Percentiles rank a stretch among this genome's conserved stretches.
Conservation (phyloP, 1,284 basidiomycete genomes). For the Cryptococcus amylolentus region DNA sequence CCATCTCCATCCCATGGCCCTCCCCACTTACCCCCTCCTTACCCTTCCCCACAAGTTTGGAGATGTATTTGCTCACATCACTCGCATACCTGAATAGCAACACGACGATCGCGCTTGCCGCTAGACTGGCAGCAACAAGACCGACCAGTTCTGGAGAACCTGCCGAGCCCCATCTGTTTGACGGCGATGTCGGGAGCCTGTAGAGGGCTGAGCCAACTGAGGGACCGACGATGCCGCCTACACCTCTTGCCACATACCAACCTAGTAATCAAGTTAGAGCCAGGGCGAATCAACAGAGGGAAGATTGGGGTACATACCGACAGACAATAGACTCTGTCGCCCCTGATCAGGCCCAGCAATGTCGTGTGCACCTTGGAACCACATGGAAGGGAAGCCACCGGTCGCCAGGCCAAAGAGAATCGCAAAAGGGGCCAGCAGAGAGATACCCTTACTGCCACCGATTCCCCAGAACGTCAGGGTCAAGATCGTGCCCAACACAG, state of each 20-base stretch:
- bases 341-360: slow-evolving; percentile 23
- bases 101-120: slow-evolving; percentile 14
- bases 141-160: slow-evolving; percentile 23
- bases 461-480: slow-evolving; percentile 23
- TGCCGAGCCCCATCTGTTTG: slow-evolving; percentile 20
- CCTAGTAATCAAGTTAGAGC: neutral
- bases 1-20: too few species aligned
- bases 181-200: slow-evolving; percentile 1
- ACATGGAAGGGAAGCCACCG: slow-evolving; percentile 26
- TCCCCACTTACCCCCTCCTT: too few species aligned
- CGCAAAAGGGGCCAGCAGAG: slow-evolving; percentile 21
- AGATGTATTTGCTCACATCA: too few species aligned
- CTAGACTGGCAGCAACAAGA: slow-evolving; percentile 21
- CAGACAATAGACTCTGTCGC: slow-evolving; percentile 8
- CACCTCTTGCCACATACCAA: slow-evolving; percentile 1
- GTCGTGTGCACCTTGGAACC: slow-evolving; percentile 20
- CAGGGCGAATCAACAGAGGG: neutral
- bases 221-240: slow-evolving; percentile 21
- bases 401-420: slow-evolving; percentile 17
- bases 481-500: slow-evolving; percentile 12
- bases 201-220: slow-evolving; percentile 20
- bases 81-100: too few species aligned
- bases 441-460: slow-evolving; percentile 13
- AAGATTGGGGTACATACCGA: neutral
- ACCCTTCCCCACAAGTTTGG: too few species aligned